Evolutionary conservation across 345 rosid species (phyloP).

Genomic region (Nephelium lappaceum): DNA sequence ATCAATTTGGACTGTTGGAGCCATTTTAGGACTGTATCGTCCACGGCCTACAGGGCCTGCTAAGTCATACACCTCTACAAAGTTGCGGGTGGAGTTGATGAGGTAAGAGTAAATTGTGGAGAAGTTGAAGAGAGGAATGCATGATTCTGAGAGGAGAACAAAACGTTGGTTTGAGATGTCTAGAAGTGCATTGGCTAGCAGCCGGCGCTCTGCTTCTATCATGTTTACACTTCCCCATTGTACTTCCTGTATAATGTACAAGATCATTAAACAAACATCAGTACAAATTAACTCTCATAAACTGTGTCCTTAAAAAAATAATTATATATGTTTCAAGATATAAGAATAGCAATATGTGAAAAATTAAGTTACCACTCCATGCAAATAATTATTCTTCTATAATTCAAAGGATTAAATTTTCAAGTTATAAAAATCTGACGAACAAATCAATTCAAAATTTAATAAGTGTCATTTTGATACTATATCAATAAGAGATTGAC

Average conservation of each 20-base stretch:
- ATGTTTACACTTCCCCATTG: conserved; percentile 76
- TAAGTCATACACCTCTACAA: conserved; percentile 63
- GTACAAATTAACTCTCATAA: not conserved
- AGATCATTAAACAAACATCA: not conserved
- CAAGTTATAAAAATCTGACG: too few species aligned
- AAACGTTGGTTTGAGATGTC: conserved; percentile 74
- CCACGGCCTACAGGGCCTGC: conserved; percentile 63
- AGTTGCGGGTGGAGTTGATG: conserved; percentile 45
- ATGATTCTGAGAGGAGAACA: conserved; percentile 76
- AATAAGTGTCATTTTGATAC: too few species aligned
- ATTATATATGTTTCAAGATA: too few species aligned
- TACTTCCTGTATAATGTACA: conserved; percentile 53
- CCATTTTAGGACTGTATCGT: conserved; percentile 58
- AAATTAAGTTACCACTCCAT: too few species aligned
- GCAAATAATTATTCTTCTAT: too few species aligned
- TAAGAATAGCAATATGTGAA: too few species aligned
- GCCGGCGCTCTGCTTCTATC: conserved; percentile 86
- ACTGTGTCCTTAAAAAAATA: too few species aligned
- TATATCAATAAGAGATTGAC: too few species aligned
- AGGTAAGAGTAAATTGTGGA: conserved; percentile 64
- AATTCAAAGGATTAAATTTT: too few species aligned
- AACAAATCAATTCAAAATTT: too few species aligned
- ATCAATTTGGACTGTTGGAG: conserved; percentile 44
- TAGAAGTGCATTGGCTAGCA: conserved; percentile 77
- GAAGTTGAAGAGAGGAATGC: conserved; percentile 86